Evolutionary conservation across 2,329 filamentous ascomycete genomes (phyloP).

Genomic region (Botrytis elliptica): DNA sequence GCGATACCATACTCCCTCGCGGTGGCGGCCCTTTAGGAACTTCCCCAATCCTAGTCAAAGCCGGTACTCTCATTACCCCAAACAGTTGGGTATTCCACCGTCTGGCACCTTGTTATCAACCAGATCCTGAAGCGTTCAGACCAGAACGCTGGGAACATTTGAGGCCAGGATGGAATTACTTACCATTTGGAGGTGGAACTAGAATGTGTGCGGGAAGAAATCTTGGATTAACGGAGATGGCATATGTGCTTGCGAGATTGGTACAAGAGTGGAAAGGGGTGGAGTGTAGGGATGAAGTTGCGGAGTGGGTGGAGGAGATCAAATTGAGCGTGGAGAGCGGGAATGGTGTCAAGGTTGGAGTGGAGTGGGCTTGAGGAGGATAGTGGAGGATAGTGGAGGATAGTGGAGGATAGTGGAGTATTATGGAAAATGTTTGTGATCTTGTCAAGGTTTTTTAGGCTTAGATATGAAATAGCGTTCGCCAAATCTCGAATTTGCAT

Average conservation of each 20-base stretch:
- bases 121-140: constrained; percentile 40
- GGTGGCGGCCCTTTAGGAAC: constrained; percentile 36
- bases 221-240: constrained; percentile 16
- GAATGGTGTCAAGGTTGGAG: not conserved
- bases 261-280: constrained; percentile 43
- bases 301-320: constrained; percentile 9
- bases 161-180: constrained; percentile 46
- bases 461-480: not conserved
- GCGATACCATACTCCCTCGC: constrained; percentile 31
- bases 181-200: constrained; percentile 69
- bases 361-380: not conserved
- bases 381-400: no score
- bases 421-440: not conserved
- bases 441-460: not conserved
- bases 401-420: not conserved
- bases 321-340: not conserved
- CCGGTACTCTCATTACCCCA: constrained; percentile 24
- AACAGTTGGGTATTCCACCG: constrained; percentile 40
- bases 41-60: constrained; percentile 31
- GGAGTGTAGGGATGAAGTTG: not conserved
- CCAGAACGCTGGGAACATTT: constrained; percentile 44
- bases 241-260: constrained; percentile 16
- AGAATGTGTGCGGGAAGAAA: constrained; percentile 62
- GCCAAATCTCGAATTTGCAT: not conserved
- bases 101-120: constrained; percentile 41